Evolutionary conservation across 169 alveolate genomes (phyloP).

Genomic region (Plasmodium gallinaceum): DNA sequence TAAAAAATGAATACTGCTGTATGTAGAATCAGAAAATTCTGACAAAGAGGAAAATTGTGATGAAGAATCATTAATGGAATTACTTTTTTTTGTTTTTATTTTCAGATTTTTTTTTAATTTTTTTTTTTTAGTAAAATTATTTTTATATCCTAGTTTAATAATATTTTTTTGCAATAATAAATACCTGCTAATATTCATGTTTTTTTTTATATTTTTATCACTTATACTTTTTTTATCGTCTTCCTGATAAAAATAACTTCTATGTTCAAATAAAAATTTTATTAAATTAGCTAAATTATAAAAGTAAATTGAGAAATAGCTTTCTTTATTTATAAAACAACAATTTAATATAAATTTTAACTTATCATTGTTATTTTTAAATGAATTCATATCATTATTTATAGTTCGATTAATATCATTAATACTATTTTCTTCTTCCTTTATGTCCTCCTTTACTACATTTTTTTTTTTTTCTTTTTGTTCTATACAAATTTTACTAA

Average conservation of each 20-base stretch:
- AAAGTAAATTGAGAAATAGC: slow-evolving; percentile 48
- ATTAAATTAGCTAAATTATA: slow-evolving; percentile 59
- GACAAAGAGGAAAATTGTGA: slow-evolving; percentile 32
- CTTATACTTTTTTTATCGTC: slow-evolving; percentile 13
- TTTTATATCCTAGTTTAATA: slow-evolving; percentile 72
- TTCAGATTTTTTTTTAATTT: slow-evolving; percentile 41
- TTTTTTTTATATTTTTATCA: slow-evolving; percentile 31
- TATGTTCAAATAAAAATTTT: slow-evolving; percentile 53
- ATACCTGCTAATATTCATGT: slow-evolving; percentile 52
- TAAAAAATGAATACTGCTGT: slow-evolving; percentile 5
- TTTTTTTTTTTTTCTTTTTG: not conserved
- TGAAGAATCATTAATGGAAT: slow-evolving; percentile 33
- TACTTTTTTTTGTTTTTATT: slow-evolving; percentile 49
- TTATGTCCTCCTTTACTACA: not conserved
- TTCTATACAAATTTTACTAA: not conserved
- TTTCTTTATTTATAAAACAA: slow-evolving; percentile 69
- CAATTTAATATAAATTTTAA: slow-evolving; percentile 31
- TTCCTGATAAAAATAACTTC: slow-evolving; percentile 46
- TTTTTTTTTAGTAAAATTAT: slow-evolving; percentile 52
- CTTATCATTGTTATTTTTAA: slow-evolving; percentile 11
- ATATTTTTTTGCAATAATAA: slow-evolving; percentile 70
- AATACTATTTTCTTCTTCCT: not conserved
- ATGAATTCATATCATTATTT: not conserved
- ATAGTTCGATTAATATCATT: slow-evolving; percentile 6
- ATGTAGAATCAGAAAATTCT: slow-evolving; percentile 22